Conservation (phyloP, 1,284 basidiomycete species). For the Phellinidium pouzarii region DNA sequence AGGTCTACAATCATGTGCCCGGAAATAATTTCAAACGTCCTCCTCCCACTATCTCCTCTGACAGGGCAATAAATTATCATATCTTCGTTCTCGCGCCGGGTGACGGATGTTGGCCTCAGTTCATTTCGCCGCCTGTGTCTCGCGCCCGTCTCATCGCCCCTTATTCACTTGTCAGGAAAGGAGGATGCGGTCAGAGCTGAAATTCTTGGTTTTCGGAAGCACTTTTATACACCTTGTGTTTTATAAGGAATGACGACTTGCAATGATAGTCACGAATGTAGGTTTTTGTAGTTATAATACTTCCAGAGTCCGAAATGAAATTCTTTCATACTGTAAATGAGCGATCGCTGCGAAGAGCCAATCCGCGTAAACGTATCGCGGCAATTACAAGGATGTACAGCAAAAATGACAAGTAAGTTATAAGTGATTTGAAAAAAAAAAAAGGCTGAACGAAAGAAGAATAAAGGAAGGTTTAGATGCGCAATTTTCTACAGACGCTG, state of each 20-base stretch:
- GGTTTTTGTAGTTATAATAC: not conserved
- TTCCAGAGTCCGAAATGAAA: not conserved
- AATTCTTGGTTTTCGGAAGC: not conserved
- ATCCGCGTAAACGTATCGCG: not conserved
- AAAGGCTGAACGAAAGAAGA: too few species aligned
- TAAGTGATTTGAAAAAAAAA: not conserved
- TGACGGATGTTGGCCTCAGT: not conserved
- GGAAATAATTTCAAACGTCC: not conserved
- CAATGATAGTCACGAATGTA: not conserved
- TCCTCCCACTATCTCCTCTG: not conserved
- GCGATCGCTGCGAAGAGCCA: not conserved
- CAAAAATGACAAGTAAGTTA: constrained; percentile 5
- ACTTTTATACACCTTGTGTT: not conserved
- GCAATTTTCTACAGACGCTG: constrained; percentile 2
- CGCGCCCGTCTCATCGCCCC: not conserved
- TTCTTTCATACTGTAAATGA: not conserved
- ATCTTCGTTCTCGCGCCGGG: not conserved
- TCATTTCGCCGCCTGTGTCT: not conserved
- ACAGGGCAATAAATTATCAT: constrained; percentile 4
- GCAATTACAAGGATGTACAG: not conserved
- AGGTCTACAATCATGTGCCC: not conserved
- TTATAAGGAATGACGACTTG: not conserved
- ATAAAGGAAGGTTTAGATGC: too few species aligned
- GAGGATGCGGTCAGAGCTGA: not conserved
- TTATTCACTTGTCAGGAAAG: not conserved